Conservation (phyloP, 73 alveolate genomes). For the Tetrahymena malaccensis region DNA sequence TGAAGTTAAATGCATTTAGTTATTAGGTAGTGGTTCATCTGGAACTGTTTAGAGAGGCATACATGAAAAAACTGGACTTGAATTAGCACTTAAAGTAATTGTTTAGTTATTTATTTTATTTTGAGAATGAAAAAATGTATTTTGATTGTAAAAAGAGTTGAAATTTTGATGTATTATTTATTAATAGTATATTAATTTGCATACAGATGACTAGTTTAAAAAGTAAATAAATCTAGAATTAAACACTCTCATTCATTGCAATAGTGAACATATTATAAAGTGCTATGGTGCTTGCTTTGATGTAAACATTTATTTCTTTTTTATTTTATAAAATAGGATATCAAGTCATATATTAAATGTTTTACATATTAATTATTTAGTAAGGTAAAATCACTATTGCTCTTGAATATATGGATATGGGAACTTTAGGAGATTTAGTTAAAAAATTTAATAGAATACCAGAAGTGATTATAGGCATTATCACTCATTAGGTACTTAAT, state of each 20-base stretch:
- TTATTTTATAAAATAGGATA: too few relatives aligned
- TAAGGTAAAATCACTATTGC: slow-evolving; percentile 84
- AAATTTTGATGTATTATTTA: not conserved
- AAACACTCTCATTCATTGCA: slow-evolving; percentile 63
- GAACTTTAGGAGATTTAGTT: slow-evolving; percentile 64
- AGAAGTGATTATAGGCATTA: slow-evolving; percentile 76
- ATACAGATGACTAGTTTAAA: not conserved
- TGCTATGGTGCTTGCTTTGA: slow-evolving; percentile 81
- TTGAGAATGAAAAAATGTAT: not conserved
- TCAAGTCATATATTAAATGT: too few relatives aligned
- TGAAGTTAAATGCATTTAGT: slow-evolving; percentile 20
- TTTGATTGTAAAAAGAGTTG: not conserved
- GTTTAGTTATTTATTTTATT: not conserved
- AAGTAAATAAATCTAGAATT: slow-evolving; percentile 41
- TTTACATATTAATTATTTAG: not conserved
- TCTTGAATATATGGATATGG: slow-evolving; percentile 93
- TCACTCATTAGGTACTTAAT: slow-evolving; percentile 61
- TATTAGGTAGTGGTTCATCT: slow-evolving; percentile 58
- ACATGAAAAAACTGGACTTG: slow-evolving; percentile 49
- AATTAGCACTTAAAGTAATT: slow-evolving; percentile 57
- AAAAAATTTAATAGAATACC: slow-evolving; percentile 68
- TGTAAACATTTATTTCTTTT: too few relatives aligned
- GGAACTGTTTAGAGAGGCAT: slow-evolving; percentile 48
- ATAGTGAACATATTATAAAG: slow-evolving; percentile 72
- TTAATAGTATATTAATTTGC: slow-evolving; percentile 46